Evolutionary conservation across 768 basidiomycete genomes (phyloP), one percentile per base, ranked within the genome.

Genomic region (Tylopilus subfusipes): DNA sequence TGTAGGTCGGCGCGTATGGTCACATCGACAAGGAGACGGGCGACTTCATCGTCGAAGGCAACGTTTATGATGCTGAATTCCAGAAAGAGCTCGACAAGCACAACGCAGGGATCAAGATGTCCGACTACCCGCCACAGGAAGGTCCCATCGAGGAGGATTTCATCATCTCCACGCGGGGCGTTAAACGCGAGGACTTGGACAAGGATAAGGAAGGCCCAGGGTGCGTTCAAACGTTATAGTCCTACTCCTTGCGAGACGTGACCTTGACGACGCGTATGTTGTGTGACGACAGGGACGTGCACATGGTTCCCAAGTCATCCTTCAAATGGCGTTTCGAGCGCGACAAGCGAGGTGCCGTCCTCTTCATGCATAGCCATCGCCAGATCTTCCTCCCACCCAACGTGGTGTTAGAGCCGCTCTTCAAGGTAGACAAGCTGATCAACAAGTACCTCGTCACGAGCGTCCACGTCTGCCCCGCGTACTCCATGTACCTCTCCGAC

Each of bases 1-100:
- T 10, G 10, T 44, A 74, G 73, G 70, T 74, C 13, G 73, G 73
- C 25, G 50, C 69, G n/a, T 75, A 72, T 51, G 73, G 74, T 21
- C 60, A 34, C 16, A 30, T 75, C 42, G 62, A 75, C 40, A 63
- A 49, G 34, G 61, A 65, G 7, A 68, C 66, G 0, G 74, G 74
- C 4, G 48, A 63, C 22, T 57, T 75, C n/a, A 52, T 61, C 5
- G 59, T 61, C 16, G 68, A 74, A 25, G 73, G 73, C 4, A 74
- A 71, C 30, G 61, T 74, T 47, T 74, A 74, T 18, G 69, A 72
- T 13, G 34, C 57, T 0, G 42, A 53, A 1, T 63, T 58, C 14
- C 66, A 65, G 21, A 21, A 46, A 2, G 56, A 58, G 9, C 25
- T 73, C 12, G 48, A 61, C 43, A 57, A 47, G 12, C 46, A 60